Evolutionary conservation across 345 rosid genomes (phyloP), one percentile per base, ranked within the genome.

Genomic region (Citrus sp.): DNA sequence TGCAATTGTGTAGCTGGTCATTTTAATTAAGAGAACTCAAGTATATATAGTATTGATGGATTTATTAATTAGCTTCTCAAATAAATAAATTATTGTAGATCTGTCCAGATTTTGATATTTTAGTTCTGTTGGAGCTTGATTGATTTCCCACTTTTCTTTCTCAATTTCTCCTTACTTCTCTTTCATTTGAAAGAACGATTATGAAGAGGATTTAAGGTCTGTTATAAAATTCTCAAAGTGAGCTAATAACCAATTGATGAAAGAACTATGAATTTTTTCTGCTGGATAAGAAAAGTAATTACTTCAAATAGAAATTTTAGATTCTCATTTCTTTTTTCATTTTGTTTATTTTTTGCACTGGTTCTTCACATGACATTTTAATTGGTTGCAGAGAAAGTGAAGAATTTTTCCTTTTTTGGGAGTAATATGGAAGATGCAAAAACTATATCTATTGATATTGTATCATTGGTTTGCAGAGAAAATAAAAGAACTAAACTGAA

Each of bases 81-180:
- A 70, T 70, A 70, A 76, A n/a, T 37, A 70, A 70, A 32, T 27
- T 61, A 24, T 9, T 30, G 75, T 67, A 67, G 80, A 67, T 77
- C 80, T 55, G 77, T 71, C 69, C 59, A 22, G 40, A 35, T 70
- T 70, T 70, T 40, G 21, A 40, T 67, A 56, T 58, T 61, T 40
- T 51, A 51, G 6, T 46, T 30, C 16, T 35, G 37, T 70, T 49
- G 6, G 14, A 68, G 51, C 49, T 78, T 2, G 1, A 18, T 51
- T 51, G 51, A 46, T 12, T 46, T 12, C 51, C 51, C 49, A 42
- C 56, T 51, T 51, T 5, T 51, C 21, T 51, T 51, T 51, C 56
- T 18, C 56, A 37, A 14, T 70, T 38, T 37, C 27, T 42, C 34
- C 58, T 28, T 25, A 37, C 18, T 9, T 56, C 37, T 18, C 19